Percentiles rank a stretch among this genome's conserved stretches.
These are phyloP conservation scores for Galeopsis tetrahit DNA, from an alignment of 257 asterid species.

Conservation along the genomic window DNA sequence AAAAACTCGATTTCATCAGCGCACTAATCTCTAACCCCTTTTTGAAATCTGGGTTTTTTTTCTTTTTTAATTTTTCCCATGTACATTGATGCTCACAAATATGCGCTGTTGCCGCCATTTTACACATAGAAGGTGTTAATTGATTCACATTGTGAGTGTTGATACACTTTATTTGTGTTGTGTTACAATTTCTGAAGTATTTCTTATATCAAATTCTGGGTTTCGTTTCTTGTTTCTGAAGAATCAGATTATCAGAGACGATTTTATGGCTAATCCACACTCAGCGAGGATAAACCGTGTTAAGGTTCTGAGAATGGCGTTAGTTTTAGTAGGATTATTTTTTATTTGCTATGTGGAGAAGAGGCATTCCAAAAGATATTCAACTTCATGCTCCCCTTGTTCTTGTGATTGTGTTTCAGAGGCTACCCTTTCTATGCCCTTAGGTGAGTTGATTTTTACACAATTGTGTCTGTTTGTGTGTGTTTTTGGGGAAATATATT, in stretches of 20 bases:
- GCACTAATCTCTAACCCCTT: slow-evolving; percentile 21
- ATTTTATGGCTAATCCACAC: slow-evolving; percentile 35
- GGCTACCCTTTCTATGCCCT: slow-evolving; percentile 33
- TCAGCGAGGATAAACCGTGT: slow-evolving; percentile 39
- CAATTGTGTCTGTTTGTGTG: not conserved
- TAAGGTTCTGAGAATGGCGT: slow-evolving; percentile 39
- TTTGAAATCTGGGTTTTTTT: slow-evolving; percentile 28
- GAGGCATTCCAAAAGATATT: slow-evolving; percentile 37
- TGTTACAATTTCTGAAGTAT: not conserved
- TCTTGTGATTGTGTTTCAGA: slow-evolving; percentile 39
- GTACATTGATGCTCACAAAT: not conserved
- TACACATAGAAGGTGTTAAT: slow-evolving; percentile 16
- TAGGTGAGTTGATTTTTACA: slow-evolving; percentile 26
- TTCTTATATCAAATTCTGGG: not conserved
- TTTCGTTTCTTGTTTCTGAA: slow-evolving; percentile 22
- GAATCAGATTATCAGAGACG: slow-evolving; percentile 26
- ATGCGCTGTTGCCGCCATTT: slow-evolving; percentile 18
- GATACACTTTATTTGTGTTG: not conserved
- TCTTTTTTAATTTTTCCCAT: not conserved
- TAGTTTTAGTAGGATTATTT: slow-evolving; percentile 38
- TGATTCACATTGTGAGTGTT: slow-evolving; percentile 34
- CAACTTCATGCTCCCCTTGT: slow-evolving; percentile 39
- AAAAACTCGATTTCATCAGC: slow-evolving; percentile 20
- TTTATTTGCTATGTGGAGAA: slow-evolving; percentile 41
- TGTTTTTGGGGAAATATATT: not conserved